Base-by-base conservation (phyloP, 2,329 filamentous ascomycete species). In the Talaromyces sp. region DNA sequence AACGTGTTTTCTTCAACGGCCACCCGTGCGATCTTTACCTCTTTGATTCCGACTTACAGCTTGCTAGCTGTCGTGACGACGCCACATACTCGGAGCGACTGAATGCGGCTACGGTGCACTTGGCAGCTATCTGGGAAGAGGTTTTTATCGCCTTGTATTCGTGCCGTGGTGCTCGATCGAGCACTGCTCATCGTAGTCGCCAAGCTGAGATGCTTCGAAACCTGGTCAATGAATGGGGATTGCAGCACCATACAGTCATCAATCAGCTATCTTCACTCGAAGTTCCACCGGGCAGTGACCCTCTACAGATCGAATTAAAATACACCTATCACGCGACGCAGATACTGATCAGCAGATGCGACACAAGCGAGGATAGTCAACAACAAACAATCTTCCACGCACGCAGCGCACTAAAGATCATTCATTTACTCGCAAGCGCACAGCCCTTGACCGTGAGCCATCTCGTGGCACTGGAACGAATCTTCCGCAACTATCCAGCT, bases 261-360 rank as follows among this genome's bases (percentile, higher is more conserved):
- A 22, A 48, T 31, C 43, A 46, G 11, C n/a, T 46, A 17, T 46
- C 43, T 33, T 46, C 43, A 3, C 25, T 46, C 1, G 31, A 41
- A 15, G 53, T 36, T 17, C 28, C 39, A 25, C 28, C 40, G 10
- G 53, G 39, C 7, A 43, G 40, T 7, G 53, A 35, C 22, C 43
- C 53, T 17, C 22, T 56, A 11, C 53, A 39, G 22, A 45, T 48
- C 9, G 53, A 56, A 43, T n/a, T 56, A 31, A 56, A 43, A 56
- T 56, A 56, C 35, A 36, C 39, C 53, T 56, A 56, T 9, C 41
- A 56, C 22, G 37, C 43, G 22, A 56, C 53, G 13, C 53, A 56
- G 2, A 43, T 56, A 28, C 21, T 56, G 13, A 43, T 56, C 22
- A 41, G 22, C 10, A 31, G 53, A 11, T 48, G 39, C 11, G 53